Conservation (phyloP, 2,329 filamentous ascomycete species). For the Claviceps fusiformis region DNA sequence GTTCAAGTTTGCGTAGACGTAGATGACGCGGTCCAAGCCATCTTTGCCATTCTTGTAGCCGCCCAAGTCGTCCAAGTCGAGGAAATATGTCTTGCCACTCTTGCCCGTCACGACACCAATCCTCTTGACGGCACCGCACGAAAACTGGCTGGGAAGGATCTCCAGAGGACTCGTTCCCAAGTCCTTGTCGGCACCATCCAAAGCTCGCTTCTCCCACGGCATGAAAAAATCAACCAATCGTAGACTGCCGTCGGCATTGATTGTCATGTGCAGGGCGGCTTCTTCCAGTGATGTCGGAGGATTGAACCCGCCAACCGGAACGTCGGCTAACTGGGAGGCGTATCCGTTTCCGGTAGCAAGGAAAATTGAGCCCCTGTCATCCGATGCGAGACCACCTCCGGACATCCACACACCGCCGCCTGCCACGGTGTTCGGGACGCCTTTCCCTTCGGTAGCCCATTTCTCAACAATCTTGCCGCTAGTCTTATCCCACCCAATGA, state of each 20-base stretch:
- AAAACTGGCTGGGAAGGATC: conserved; percentile 26
- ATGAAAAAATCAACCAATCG: conserved; percentile 39
- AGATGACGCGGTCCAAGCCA: conserved; percentile 28
- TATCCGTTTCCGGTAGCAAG: conserved; percentile 27
- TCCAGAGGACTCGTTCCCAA: conserved; percentile 33
- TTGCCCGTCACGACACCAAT: conserved; percentile 38
- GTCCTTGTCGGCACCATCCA: conserved; percentile 38
- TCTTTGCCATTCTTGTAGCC: conserved; percentile 24
- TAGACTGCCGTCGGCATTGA: conserved; percentile 27
- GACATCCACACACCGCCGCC: conserved; percentile 32
- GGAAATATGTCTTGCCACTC: conserved; percentile 33
- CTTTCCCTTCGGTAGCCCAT: conserved; percentile 28
- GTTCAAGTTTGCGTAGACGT: conserved; percentile 29
- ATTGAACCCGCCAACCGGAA: conserved; percentile 24
- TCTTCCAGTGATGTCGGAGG: conserved; percentile 30
- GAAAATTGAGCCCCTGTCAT: conserved; percentile 26
- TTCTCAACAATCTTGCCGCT: conserved; percentile 23
- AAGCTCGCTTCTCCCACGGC: conserved; percentile 35
- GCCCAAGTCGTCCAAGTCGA: conserved; percentile 26
- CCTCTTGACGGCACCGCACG: conserved; percentile 27
- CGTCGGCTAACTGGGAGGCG: conserved; percentile 23
- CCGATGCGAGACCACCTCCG: conserved; percentile 25
- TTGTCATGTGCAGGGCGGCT: conserved; percentile 29
- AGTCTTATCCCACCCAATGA: conserved; percentile 34
- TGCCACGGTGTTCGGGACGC: conserved; percentile 21